Evolutionary conservation across 805 yeast species (phyloP), one percentile per base, ranked within the genome.

Genomic region (Ogataea zsoltii): DNA sequence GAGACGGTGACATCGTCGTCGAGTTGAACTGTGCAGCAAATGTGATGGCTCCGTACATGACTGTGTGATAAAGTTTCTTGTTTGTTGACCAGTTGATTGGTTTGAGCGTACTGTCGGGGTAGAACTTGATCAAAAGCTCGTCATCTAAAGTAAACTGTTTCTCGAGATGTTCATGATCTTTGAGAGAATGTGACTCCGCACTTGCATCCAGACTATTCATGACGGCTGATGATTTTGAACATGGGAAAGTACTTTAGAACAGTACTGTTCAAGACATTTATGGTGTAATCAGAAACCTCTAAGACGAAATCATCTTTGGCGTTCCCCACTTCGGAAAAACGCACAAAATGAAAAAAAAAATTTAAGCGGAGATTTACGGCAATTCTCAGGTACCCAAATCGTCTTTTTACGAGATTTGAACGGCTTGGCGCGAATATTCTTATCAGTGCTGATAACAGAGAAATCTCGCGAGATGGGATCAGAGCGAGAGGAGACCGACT

Each of bases 11-110:
- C 59, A 70, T 59, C 4, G 69, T 71, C 3, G 85, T 76, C 7
- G 83, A 76, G 32, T 79, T 76, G 54, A 73, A 59, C 36, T 77
- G 78, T 6, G 77, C 75, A 2, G 73, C 66, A 49, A 69, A 68
- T 0, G 77, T 72, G 19, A 65, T 63, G 32, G 68, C 45, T 2
- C 70, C 75, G 46, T 61, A 75, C 19, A 67, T 42, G 7, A 67
- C 48, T 0, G 79, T 74, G 36, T 75, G 75, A 16, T 51, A 21
- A 11, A 64, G 49, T 53, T 72, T 74, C 45, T 59, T 65, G 7
- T 35, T 35, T 14, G 46, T 28, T 2, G 66, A 17, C 77, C 77
- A 72, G 46, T 70, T 70, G 15, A 52, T 55, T 2, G 72, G 69
- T 37, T 50, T 60, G 4, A 51, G 35, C 3, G 58, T 55, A 33